A percentile compares a stretch with the other conserved stretches of the same genome.
Evolutionary conservation across 2,329 filamentous ascomycete species (phyloP).

Genomic region (Achaetomium macrosporum): DNA sequence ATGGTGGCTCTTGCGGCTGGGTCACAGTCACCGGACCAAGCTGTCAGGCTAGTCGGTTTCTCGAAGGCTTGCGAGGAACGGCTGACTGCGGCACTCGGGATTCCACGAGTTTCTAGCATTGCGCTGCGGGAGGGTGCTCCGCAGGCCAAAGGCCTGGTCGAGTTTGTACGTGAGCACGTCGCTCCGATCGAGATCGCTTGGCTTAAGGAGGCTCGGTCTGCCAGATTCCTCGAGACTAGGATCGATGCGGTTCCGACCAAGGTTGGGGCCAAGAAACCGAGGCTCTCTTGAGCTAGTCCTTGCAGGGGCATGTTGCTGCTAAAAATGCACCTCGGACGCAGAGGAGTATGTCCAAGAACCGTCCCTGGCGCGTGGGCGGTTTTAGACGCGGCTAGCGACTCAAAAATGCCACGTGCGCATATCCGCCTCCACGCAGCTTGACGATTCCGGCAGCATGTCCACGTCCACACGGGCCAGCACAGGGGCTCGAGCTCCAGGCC

Average conservation of each 20-base stretch:
- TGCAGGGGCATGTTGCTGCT: not conserved
- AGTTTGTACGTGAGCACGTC: constrained; percentile 50
- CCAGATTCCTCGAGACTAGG: constrained; percentile 41
- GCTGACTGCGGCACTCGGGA: constrained; percentile 50
- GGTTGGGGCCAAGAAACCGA: constrained; percentile 34
- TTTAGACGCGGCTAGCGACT: too few species aligned
- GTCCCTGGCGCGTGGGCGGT: too few species aligned
- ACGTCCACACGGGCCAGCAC: too few species aligned
- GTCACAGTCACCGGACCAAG: constrained; percentile 31
- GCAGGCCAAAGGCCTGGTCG: constrained; percentile 49
- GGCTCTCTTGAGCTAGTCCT: not conserved
- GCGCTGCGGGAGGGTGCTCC: constrained; percentile 53
- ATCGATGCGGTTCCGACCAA: constrained; percentile 40
- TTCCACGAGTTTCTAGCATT: constrained; percentile 60
- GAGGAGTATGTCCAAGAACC: too few species aligned
- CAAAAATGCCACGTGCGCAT: too few species aligned
- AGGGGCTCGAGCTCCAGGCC: too few species aligned
- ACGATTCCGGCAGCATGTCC: too few species aligned
- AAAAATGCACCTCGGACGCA: not conserved
- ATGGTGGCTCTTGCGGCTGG: constrained; percentile 42
- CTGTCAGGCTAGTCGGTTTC: constrained; percentile 56
- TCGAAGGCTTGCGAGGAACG: constrained; percentile 54
- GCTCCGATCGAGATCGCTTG: constrained; percentile 49
- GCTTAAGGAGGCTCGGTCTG: constrained; percentile 42
- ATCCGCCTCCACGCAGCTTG: too few species aligned